Conservation (phyloP, 2,329 filamentous ascomycete genomes). For the Reticulascus tulasneorum region DNA sequence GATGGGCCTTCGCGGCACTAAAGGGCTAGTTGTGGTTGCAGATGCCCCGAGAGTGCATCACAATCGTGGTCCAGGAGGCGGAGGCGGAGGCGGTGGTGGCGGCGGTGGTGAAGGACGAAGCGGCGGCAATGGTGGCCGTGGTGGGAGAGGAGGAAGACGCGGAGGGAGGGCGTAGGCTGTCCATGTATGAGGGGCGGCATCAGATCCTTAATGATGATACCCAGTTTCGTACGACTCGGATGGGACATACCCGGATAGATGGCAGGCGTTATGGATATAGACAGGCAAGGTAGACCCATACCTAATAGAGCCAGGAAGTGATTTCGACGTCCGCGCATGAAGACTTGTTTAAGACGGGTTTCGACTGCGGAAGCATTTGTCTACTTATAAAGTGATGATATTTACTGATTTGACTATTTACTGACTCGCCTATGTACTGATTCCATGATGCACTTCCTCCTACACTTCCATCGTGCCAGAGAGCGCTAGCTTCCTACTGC, state of each 20-base stretch:
- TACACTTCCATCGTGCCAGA: slow-evolving; percentile 32
- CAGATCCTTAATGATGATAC: slow-evolving; percentile 4
- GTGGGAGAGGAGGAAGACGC: slow-evolving; percentile 6
- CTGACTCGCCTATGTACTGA: no score
- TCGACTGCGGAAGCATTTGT: no score
- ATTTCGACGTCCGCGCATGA: no score
- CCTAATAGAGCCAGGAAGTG: no score
- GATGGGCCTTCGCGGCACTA: slow-evolving; percentile 53
- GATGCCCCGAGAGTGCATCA: slow-evolving; percentile 30
- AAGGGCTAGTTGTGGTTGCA: slow-evolving; percentile 43
- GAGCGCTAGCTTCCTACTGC: slow-evolving; percentile 41
- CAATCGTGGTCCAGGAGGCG: slow-evolving; percentile 18
- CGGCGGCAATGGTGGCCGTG: slow-evolving; percentile 2
- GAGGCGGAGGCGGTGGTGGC: slow-evolving; percentile 14
- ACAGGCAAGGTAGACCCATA: no score
- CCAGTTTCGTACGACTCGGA: slow-evolving; percentile 6
- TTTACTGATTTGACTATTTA: no score
- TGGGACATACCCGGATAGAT: slow-evolving; percentile 1
- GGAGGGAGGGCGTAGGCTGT: slow-evolving; percentile 3
- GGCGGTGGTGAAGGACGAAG: slow-evolving; percentile 6
- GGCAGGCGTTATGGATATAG: slow-evolving; percentile 1
- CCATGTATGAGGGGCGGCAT: no score
- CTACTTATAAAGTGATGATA: no score
- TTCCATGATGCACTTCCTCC: no score
- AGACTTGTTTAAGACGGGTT: no score